Evolutionary conservation across 1,284 basidiomycete genomes (phyloP).

Genomic region (Coniferiporia sulphurascens): DNA sequence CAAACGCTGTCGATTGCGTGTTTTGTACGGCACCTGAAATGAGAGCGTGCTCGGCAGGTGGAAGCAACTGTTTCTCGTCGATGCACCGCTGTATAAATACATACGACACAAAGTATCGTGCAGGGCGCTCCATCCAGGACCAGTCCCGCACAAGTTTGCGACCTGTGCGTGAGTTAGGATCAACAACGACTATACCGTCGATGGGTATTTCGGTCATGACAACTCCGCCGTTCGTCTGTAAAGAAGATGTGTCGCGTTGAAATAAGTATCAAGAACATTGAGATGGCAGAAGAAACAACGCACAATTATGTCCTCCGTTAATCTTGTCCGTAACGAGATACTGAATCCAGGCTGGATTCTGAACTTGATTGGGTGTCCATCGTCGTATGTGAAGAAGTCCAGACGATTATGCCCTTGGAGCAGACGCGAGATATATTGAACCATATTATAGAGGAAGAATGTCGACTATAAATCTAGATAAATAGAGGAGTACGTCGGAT

Average conservation of each 20-base stretch:
- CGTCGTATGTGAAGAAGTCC: conserved; percentile 7
- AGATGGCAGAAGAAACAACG: background rate
- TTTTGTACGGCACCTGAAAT: too few relatives aligned
- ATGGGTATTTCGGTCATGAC: conserved; percentile 12
- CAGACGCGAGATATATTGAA: background rate
- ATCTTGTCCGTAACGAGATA: background rate
- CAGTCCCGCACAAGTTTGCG: conserved; percentile 5
- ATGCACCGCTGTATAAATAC: conserved; percentile 5
- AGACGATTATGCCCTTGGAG: background rate
- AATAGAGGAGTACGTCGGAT: too few relatives aligned
- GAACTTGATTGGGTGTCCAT: conserved; percentile 10
- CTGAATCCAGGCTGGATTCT: conserved; percentile 8
- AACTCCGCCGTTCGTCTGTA: conserved; percentile 12
- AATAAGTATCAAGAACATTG: background rate
- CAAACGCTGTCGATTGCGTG: background rate
- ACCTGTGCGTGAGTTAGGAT: conserved; percentile 3
- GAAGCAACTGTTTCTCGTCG: background rate
- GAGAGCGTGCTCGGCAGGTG: background rate
- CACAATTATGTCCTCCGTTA: conserved; percentile 9
- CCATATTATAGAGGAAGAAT: too few relatives aligned
- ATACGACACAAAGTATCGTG: conserved; percentile 10
- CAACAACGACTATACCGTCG: conserved; percentile 9
- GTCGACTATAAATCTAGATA: too few relatives aligned
- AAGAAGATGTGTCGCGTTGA: background rate
- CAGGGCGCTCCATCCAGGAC: conserved; percentile 12